A percentile compares a stretch with the other conserved stretches of the same genome.
Evolutionary conservation across 345 rosid genomes (phyloP).

Genomic region (Eucalyptus caleyi): DNA sequence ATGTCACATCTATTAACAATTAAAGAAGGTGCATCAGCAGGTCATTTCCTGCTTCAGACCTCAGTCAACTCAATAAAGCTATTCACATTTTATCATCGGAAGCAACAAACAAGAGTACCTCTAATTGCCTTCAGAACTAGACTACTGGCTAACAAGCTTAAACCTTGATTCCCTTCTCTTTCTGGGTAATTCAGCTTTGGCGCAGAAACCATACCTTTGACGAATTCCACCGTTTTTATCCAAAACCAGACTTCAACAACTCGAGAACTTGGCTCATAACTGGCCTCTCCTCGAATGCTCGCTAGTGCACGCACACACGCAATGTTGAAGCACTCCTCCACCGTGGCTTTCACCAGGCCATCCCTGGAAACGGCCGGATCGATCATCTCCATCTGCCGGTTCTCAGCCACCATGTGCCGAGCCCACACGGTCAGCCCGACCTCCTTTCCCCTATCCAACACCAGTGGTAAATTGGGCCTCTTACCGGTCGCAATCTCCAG

Average conservation of each 20-base stretch:
- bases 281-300: constrained; percentile 43
- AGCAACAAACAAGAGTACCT: not conserved
- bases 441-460: not conserved
- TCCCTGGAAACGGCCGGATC: constrained; percentile 6
- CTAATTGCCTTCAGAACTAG: not conserved
- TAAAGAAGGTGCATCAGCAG: not conserved
- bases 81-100: not conserved
- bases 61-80: not conserved
- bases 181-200: not conserved
- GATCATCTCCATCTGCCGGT: constrained; percentile 41
- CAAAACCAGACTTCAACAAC: not conserved
- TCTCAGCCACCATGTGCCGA: constrained; percentile 13
- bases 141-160: not conserved
- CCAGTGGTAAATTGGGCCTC: constrained; percentile 62
- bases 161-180: not conserved
- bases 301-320: constrained; percentile 40
- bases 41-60: not conserved
- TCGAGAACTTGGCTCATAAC: constrained; percentile 10
- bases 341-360: constrained; percentile 5
- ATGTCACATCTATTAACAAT: not conserved
- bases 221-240: not conserved
- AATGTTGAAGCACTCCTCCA: constrained; percentile 47
- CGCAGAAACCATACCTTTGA: not conserved
- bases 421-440: constrained; percentile 60
- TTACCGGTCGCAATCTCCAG: constrained; percentile 47